Base-by-base conservation (phyloP, 345 rosid genomes). In the Aquilaria malaccensis region DNA sequence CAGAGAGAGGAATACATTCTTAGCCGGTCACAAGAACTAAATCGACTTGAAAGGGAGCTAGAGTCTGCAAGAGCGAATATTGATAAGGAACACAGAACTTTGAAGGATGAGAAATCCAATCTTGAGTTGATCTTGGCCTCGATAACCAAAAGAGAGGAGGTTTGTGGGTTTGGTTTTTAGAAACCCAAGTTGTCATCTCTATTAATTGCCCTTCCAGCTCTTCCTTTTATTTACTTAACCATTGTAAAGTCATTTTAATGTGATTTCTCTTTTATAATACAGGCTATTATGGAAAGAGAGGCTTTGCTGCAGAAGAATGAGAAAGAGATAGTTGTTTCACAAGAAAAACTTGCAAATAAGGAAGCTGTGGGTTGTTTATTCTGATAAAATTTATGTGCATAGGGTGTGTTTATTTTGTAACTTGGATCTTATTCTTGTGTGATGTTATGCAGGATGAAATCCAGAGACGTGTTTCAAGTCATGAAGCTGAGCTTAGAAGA, bases 1-100 rank as follows among this genome's bases (percentile, higher is more conserved):
- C 88, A 83, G 73, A 85, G 97, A 77, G 97, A 94, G 80, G 96
- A 85, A 15, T 71, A 80, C 72, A 76, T 88, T 67, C 81, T 82
- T 65, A 70, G 72, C 60, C 83, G 81, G 77, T 78, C 86, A 58
- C 86, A 80, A 71, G 96, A 94, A 70, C 62, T 90, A 65, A 74
- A 67, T 72, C 84, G 55, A 63, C 61, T 81, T 51, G 83, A 83
- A 55, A 88, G 81, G 70, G 79, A 77, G 61, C 55, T 88, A 55
- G 85, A 86, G 71, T 72, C 81, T 56, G 78, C 83, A 63, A 88
- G 75, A 72, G 65, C 49, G 59, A 73, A 58, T 58, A 45, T 78
- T 63, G 88, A 88, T 62, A 82, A 75, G 77, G 89, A 88, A 65
- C 70, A 65, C 41, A 76, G 70, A 72, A 76, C 71, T 61, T 66